These are phyloP conservation scores for Dendrobium huoshanense DNA, from an alignment of 106 monocot genomes.

Conservation along the genomic window DNA sequence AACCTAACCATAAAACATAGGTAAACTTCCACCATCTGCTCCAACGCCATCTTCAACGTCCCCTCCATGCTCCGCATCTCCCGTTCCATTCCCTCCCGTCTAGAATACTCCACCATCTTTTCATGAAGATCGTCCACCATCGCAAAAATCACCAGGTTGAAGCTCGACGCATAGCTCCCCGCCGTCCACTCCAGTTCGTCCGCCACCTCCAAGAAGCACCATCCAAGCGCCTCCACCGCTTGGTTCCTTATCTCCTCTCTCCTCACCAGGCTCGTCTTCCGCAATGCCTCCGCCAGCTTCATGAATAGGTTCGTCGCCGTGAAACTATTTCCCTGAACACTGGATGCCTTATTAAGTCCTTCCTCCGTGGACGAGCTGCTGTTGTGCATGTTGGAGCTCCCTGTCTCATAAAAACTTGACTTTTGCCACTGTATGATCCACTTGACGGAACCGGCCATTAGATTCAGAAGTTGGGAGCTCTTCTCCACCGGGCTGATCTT, in stretches of 20 bases:
- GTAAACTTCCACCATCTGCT: constrained; percentile 64
- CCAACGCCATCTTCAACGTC: constrained; percentile 56
- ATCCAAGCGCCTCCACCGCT: constrained; percentile 43
- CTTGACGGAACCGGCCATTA: constrained; percentile 56
- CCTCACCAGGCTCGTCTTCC: constrained; percentile 66
- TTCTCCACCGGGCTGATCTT: constrained; percentile 71
- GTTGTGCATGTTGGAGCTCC: constrained; percentile 13
- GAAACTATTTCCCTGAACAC: too few relatives aligned
- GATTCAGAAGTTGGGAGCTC: constrained; percentile 52
- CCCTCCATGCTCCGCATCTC: constrained; percentile 86
- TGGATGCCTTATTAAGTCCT: neutral
- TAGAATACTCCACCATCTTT: constrained; percentile 87
- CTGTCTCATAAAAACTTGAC: constrained; percentile 43
- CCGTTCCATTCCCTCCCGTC: constrained; percentile 55
- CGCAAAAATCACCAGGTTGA: constrained; percentile 63
- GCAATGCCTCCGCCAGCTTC: constrained; percentile 59
- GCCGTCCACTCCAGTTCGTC: constrained; percentile 63
- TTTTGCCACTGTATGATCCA: constrained; percentile 69
- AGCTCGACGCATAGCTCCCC: constrained; percentile 52
- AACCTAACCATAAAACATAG: constrained; percentile 40
- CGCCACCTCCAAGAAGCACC: constrained; percentile 29
- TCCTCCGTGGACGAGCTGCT: constrained; percentile 14
- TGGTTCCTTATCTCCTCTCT: constrained; percentile 91
- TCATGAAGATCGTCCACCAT: constrained; percentile 89
- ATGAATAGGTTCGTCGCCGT: constrained; percentile 49